These are phyloP conservation scores for Madurella fahalii DNA, from an alignment of 2,329 filamentous ascomycete genomes.

Conservation along the genomic window DNA sequence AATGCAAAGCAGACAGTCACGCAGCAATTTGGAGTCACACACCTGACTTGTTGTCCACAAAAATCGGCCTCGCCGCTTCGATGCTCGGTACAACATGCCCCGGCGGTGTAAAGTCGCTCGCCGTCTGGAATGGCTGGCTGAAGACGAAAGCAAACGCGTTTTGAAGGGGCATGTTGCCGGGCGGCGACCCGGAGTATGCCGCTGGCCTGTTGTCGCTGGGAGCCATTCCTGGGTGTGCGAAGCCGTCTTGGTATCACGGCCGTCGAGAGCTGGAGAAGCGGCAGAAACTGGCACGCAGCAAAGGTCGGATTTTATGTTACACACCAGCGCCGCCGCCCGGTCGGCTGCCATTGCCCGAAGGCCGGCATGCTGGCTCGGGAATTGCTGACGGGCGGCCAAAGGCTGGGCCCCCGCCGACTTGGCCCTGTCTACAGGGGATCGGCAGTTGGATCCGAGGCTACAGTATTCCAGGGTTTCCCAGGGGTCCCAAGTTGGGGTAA, in stretches of 20 bases:
- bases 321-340: neutral
- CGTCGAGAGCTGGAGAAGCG: neutral
- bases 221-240: neutral
- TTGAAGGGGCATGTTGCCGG: conserved; percentile 22
- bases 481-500: neutral
- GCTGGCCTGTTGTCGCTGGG: neutral
- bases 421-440: conserved; percentile 7
- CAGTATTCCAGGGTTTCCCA: neutral
- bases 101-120: conserved; percentile 29
- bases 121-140: conserved; percentile 34
- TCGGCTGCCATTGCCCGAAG: conserved; percentile 16
- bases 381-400: neutral
- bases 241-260: neutral
- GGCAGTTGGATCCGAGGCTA: conserved; percentile 13
- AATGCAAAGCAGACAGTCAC: neutral
- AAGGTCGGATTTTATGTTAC: neutral
- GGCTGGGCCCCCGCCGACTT: neutral
- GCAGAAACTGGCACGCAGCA: neutral
- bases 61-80: conserved; percentile 33
- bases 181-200: conserved; percentile 24
- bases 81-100: conserved; percentile 32
- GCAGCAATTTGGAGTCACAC: conserved; percentile 13
- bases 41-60: conserved; percentile 40
- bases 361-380: conserved; percentile 13
- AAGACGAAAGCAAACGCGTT: conserved; percentile 38